Evolutionary conservation across 495 filamentous ascomycete species (phyloP).

Genomic region (Aeminium ludgeri): DNA sequence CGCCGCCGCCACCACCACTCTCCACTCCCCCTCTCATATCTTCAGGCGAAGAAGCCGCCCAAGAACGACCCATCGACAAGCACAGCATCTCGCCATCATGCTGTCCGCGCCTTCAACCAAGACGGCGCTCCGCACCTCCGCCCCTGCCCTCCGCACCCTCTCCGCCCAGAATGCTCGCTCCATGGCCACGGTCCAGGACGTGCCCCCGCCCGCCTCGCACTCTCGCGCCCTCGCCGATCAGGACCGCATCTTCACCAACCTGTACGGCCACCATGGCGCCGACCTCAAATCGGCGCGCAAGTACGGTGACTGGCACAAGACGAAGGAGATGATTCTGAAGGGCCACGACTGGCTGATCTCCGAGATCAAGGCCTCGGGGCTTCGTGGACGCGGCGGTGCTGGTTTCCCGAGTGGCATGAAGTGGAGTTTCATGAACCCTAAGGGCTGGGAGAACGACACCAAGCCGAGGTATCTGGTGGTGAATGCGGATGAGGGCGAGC

Average conservation of each 20-base stretch:
- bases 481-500: constrained; percentile 97
- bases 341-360: constrained; percentile 96
- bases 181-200: constrained; percentile 84
- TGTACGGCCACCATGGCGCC: constrained; percentile 79
- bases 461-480: constrained; percentile 93
- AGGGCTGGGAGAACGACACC: constrained; percentile 96
- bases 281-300: constrained; percentile 92
- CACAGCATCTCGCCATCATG: constrained; percentile 3
- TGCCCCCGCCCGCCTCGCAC: constrained; percentile 47
- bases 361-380: constrained; percentile 88
- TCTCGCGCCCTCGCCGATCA: constrained; percentile 84
- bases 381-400: constrained; percentile 90
- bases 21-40: too few species aligned
- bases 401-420: constrained; percentile 96
- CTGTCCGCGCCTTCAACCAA: constrained; percentile 7
- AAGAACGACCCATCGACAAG: neutral
- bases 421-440: constrained; percentile 99
- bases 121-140: constrained; percentile 7
- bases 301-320: constrained; percentile 98
- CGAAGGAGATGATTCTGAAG: constrained; percentile 93
- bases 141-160: constrained; percentile 8
- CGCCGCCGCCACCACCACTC: neutral
- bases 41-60: constrained; percentile 9
- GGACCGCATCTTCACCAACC: constrained; percentile 96
- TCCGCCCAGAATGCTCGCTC: constrained; percentile 35